Conservation (phyloP, 352 stramenopile genomes). For the Phytophthora idaei region DNA sequence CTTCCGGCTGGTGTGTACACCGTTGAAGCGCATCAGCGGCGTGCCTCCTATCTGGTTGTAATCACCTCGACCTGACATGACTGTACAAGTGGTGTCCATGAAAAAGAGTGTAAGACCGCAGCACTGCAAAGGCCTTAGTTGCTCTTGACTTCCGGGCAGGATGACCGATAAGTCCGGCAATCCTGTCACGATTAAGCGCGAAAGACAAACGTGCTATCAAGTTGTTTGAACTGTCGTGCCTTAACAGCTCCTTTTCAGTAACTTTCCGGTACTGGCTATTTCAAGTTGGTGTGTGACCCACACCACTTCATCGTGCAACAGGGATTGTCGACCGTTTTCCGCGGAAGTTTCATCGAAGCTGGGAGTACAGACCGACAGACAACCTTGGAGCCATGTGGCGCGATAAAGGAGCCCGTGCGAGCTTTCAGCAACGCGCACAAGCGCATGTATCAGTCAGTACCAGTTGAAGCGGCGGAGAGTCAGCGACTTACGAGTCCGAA, state of each 20-base stretch:
- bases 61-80: neutral
- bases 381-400: constrained; percentile 14
- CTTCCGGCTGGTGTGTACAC: neutral
- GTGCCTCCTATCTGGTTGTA: too few relatives aligned
- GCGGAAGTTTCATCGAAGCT: constrained; percentile 34
- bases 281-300: neutral
- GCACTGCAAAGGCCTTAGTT: neutral
- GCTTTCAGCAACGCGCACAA: constrained; percentile 10
- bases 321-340: constrained; percentile 27
- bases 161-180: neutral
- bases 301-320: constrained; percentile 1
- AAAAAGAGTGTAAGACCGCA: neutral
- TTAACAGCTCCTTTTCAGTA: too few relatives aligned
- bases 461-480: constrained; percentile 24
- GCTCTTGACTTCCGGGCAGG: neutral
- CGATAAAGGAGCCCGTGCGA: constrained; percentile 29
- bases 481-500: constrained; percentile 7
- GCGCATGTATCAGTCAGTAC: constrained; percentile 17
- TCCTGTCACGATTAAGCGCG: too few relatives aligned
- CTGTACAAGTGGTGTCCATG: neutral
- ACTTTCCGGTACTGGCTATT: neutral
- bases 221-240: too few relatives aligned
- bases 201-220: too few relatives aligned
- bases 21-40: too few relatives aligned
- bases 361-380: constrained; percentile 20